Evolutionary conservation across 768 basidiomycete species (phyloP), one percentile per base, ranked within the genome.

Genomic region (Sarcodon sp.): DNA sequence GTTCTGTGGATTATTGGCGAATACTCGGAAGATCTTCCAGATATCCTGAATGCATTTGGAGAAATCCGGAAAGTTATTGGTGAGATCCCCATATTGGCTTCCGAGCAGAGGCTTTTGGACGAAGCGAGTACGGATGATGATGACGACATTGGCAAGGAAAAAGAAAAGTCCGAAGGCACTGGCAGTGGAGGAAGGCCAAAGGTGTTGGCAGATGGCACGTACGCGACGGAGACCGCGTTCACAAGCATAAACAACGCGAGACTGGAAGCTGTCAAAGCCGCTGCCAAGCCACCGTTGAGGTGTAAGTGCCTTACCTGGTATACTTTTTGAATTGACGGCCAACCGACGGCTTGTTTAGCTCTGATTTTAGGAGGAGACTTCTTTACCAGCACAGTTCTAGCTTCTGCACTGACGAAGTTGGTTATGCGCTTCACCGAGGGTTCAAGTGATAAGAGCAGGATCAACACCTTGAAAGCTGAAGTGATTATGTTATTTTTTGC

Each of bases 1-100:
- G 77, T 97, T 13, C 75, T 98, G 44, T 98, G 96, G 94, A 96
- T 98, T 54, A 72, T 97, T n/a, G 94, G 96, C 53, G 94, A 98
- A 66, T 99, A 98, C 56, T 82, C 87, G 35, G 78, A 82, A 53
- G 66, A 69, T 4, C 65, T 73, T 44, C 49, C 64, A 47, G 87
- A 87, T 50, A 87, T 97, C 51, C 72, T 80, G 50, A 70, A 64
- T 41, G 74, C 81, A 1, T 80, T 96, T 73, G 69, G 69, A 43
- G 87, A 89, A 62, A 71, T 97, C 39, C 72, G 92, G 48, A 80
- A 82, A 59, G 83, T 89, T 11, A 65, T 99, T 34, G 94, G 96
- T 11, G 96, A 99, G 68, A 86, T 99, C n/a, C 96, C 96, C 5
- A 97, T 99, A 47, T 66, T 97, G 43, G 90, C 94, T 1, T 83